Evolutionary conservation across 306 rosid genomes (phyloP).

Genomic region (Cicer pinnatifidum): DNA sequence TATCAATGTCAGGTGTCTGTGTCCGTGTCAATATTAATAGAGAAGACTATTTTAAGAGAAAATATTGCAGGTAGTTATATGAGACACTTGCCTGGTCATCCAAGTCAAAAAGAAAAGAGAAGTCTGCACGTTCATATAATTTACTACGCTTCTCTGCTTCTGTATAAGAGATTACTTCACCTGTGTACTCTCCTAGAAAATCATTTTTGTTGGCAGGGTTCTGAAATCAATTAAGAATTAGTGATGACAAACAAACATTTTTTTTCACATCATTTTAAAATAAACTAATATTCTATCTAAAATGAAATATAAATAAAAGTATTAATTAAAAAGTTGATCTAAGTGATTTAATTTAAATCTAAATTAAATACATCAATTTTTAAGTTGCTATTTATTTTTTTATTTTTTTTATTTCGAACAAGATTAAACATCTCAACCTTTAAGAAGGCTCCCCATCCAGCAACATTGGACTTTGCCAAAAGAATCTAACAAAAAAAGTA

Average conservation of each 20-base stretch:
- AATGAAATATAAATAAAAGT: no score
- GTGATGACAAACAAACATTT: constrained; percentile 30
- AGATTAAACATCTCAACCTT: constrained; percentile 54
- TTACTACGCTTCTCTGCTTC: constrained; percentile 87
- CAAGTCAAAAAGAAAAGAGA: constrained; percentile 81
- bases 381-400: no score
- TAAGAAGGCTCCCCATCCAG: constrained; percentile 93
- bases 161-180: constrained; percentile 72
- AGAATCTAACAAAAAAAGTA: constrained; percentile 60
- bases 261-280: neutral
- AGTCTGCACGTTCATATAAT: constrained; percentile 70
- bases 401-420: no score
- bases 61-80: neutral
- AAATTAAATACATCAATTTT: no score
- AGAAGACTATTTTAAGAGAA: neutral
- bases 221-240: constrained; percentile 56
- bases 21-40: no score
- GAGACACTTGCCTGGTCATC: constrained; percentile 72
- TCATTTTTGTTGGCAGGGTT: constrained; percentile 79
- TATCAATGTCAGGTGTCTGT: no score
- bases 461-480: constrained; percentile 73
- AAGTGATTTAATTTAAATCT: no score
- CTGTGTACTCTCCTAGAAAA: constrained; percentile 87
- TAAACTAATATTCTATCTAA: no score
- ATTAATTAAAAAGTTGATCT: no score